phyloP scores from a whole-genome alignment of 257 asterid species.

The Solanum lycopersicoides region DNA sequence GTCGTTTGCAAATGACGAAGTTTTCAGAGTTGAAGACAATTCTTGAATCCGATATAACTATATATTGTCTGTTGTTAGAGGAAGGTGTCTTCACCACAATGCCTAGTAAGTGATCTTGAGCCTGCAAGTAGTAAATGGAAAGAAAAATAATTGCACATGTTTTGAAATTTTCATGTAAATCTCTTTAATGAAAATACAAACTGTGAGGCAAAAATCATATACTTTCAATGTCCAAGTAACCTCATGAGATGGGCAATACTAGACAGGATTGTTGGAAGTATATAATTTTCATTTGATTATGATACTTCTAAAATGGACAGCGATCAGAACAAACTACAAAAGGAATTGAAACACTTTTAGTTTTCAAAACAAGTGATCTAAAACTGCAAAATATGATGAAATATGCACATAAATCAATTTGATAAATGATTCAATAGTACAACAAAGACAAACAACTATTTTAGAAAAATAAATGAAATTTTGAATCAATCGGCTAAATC shows the following conservation, averaged over 20 bases:
- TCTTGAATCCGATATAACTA: slow-evolving; percentile 77
- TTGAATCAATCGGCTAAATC: too few relatives aligned
- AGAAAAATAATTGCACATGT: not conserved
- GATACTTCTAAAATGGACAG: not conserved
- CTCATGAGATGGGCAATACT: not conserved
- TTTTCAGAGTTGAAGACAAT: slow-evolving; percentile 30
- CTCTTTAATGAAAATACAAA: not conserved
- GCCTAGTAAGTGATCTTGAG: slow-evolving; percentile 86
- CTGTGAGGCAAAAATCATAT: not conserved
- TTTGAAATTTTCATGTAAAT: not conserved
- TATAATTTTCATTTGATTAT: too few relatives aligned
- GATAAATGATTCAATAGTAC: too few relatives aligned
- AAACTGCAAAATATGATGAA: not conserved
- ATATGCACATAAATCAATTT: too few relatives aligned
- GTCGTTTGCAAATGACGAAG: slow-evolving; percentile 21
- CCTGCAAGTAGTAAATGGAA: slow-evolving; percentile 41
- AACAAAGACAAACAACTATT: too few relatives aligned
- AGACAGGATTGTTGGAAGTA: not conserved
- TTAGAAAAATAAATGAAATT: too few relatives aligned
- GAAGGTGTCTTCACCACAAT: slow-evolving; percentile 72
- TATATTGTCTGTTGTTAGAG: slow-evolving; percentile 51
- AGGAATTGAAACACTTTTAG: not conserved
- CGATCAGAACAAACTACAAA: not conserved
- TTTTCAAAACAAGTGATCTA: not conserved
- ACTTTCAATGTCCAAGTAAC: not conserved